Percentiles rank a stretch among this genome's conserved stretches.
phyloP scores from a whole-genome alignment of 2,329 filamentous ascomycete genomes.

The Hymenoscyphus infarciens region DNA sequence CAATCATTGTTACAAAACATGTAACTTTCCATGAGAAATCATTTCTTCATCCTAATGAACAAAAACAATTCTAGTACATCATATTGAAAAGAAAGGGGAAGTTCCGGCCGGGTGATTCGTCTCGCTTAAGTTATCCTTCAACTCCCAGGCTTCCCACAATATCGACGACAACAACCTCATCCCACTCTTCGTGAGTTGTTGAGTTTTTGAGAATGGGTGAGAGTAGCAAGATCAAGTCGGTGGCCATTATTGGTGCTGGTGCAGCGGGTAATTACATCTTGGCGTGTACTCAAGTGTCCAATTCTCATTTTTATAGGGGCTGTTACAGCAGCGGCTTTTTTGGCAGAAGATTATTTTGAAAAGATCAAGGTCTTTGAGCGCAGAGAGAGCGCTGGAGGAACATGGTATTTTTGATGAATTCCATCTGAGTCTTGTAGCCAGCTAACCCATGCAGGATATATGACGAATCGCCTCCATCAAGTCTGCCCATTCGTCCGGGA shows the following conservation, averaged over 20 bases:
- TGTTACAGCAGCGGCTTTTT: slow-evolving; percentile 45
- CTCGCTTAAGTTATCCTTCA: neutral
- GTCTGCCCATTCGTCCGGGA: slow-evolving; percentile 41
- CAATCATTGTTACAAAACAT: neutral
- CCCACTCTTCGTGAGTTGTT: neutral
- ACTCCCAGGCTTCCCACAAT: neutral
- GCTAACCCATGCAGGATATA: slow-evolving; percentile 51
- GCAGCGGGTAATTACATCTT: slow-evolving; percentile 37
- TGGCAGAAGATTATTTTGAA: slow-evolving; percentile 56
- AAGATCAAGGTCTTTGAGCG: slow-evolving; percentile 58
- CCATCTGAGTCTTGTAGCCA: slow-evolving; percentile 27
- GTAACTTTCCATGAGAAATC: neutral
- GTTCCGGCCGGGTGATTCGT: neutral
- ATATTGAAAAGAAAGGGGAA: neutral
- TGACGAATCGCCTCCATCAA: slow-evolving; percentile 33
- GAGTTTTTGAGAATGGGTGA: slow-evolving; percentile 11
- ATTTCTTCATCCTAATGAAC: neutral
- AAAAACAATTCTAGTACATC: neutral
- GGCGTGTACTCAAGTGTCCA: neutral
- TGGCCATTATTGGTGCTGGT: slow-evolving; percentile 44
- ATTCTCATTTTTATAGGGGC: slow-evolving; percentile 38
- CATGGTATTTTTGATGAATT: slow-evolving; percentile 48
- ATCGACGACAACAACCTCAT: neutral
- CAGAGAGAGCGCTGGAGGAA: slow-evolving; percentile 54
- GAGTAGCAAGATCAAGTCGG: slow-evolving; percentile 36